Base-by-base conservation (phyloP, 805 yeast species). In the Candida ovalis region DNA sequence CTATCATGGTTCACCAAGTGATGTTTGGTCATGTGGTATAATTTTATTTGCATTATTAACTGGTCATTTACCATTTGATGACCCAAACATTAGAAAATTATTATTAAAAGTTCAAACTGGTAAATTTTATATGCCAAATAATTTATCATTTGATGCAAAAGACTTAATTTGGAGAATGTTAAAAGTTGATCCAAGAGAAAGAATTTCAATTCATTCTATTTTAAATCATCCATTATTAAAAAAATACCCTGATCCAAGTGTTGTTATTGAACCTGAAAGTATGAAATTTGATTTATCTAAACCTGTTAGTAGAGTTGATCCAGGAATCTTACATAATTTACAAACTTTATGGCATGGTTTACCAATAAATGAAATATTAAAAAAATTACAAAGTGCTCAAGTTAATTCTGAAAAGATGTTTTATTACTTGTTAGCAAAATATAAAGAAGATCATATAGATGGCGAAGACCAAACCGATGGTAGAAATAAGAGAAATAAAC, bases 11-110 rank as follows among this genome's bases (percentile, higher is more conserved):
- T 83, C 87, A 27, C 90, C 91, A 32, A 82, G 90, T 51, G 95
- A 87, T 68, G 85, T 87, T 37, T 87, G 95, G 95, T 85, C 92
- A 5, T 86, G 94, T 69, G 95, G 95, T 61, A 87, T 87, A 40
- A 86, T 87, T 40, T 69, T 86, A 43, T 87, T 84, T 69, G 94
- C 94, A 4, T 68, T 87, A 42, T 67, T 87, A 48, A 85, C 92
- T 2, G 95, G 95, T 3, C 82, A 87, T 69, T 70, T 87, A 52
- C 95, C 95, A 8, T 87, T 87, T 61, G 92, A 87, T 63, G 94
- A 87, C 66, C 88, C 86, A 52, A 84, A 84, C 59, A 86, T 87
- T 58, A 77, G 89, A 63, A 80, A 77, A 53, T 65, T 87, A 48
- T 66, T 87, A 45, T 62, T 85, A 49, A 87, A 86, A 65, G 95